phyloP scores from a whole-genome alignment of 2,329 filamentous ascomycete genomes.

The Leptographium radiaticola region DNA sequence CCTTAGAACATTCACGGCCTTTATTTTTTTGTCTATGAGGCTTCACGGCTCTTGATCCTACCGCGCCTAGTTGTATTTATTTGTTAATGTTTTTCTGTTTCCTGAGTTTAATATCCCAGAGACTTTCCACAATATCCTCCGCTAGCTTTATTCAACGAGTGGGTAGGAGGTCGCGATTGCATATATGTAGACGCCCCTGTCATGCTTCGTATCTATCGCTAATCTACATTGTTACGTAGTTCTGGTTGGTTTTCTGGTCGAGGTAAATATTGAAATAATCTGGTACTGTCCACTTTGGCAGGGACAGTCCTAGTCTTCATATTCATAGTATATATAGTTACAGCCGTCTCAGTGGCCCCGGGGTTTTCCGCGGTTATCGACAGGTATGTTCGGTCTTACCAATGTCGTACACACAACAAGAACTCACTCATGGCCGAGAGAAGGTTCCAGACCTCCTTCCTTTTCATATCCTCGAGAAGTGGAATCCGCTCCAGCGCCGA shows the following conservation, averaged over 20 bases:
- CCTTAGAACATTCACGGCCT: background rate
- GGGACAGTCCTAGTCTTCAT: too few species aligned
- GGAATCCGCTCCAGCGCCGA: slow-evolving; percentile 78
- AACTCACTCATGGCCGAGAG: slow-evolving; percentile 54
- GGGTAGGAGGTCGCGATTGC: background rate
- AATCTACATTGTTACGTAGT: slow-evolving; percentile 2
- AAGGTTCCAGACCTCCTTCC: slow-evolving; percentile 64
- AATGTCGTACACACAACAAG: slow-evolving; percentile 55
- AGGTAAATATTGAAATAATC: background rate
- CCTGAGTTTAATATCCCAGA: too few species aligned
- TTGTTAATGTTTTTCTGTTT: background rate
- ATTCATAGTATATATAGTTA: background rate
- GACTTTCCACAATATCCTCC: background rate
- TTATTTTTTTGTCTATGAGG: background rate
- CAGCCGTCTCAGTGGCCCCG: too few species aligned
- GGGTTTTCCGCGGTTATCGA: background rate
- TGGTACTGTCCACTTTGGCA: too few species aligned
- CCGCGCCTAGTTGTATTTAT: background rate
- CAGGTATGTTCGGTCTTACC: slow-evolving; percentile 29
- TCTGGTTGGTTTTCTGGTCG: background rate
- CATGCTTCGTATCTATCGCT: background rate
- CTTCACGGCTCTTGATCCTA: background rate
- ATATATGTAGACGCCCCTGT: slow-evolving; percentile 4
- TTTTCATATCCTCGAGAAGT: slow-evolving; percentile 73
- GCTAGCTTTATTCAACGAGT: too few species aligned